Conservation (phyloP, 164 flowering plant genomes). For the Kingdonia uniflora region DNA sequence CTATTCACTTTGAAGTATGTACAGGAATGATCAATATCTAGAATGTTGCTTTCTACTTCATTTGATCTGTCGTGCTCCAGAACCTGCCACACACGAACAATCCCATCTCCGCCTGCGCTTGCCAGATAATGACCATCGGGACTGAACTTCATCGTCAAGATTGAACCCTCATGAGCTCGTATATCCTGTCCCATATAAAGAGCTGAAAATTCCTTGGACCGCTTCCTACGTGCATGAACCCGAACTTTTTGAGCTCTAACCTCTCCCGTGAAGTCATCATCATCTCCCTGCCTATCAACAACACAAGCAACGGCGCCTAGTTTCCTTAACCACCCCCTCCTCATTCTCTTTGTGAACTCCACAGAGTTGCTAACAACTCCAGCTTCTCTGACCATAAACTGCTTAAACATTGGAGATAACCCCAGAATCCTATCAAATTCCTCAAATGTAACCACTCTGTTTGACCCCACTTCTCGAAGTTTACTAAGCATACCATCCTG, state of each 20-base stretch:
- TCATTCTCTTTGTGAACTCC: conserved; percentile 22
- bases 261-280: conserved; percentile 12
- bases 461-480: conserved; percentile 34
- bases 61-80: conserved; percentile 53
- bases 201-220: conserved; percentile 70
- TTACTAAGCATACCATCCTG: conserved; percentile 23
- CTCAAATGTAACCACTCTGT: conserved; percentile 24
- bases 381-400: conserved; percentile 25
- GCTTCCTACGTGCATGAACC: conserved; percentile 48
- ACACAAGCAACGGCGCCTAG: conserved; percentile 47
- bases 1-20: conserved; percentile 62
- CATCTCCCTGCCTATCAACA: conserved; percentile 23
- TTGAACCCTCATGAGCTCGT: conserved; percentile 73
- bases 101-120: conserved; percentile 81
- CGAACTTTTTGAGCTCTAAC: conserved; percentile 39
- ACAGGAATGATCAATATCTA: conserved; percentile 61
- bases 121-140: conserved; percentile 81
- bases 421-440: conserved; percentile 33
- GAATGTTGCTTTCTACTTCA: conserved; percentile 27
- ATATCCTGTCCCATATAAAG: conserved; percentile 69
- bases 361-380: conserved; percentile 6
- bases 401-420: conserved; percentile 32
- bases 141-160: conserved; percentile 87
- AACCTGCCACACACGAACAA: conserved; percentile 81
- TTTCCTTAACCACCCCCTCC: conserved; percentile 41